These are phyloP conservation scores for Paraleonurus japonicus DNA, from an alignment of 257 asterid species.

Conservation along the genomic window DNA sequence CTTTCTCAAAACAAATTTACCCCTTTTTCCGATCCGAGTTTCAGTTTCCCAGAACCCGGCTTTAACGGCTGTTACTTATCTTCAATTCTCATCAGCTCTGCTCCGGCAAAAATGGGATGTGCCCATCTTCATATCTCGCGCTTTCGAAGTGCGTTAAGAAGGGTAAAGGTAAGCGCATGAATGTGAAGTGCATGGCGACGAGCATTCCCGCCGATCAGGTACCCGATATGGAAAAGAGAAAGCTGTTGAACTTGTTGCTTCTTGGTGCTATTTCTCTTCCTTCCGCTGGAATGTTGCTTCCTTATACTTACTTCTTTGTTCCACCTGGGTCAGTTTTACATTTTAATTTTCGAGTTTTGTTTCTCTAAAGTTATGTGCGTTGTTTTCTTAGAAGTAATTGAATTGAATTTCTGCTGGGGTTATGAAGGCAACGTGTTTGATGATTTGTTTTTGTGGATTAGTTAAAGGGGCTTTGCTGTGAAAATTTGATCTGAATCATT, in stretches of 20 bases:
- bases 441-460: neutral
- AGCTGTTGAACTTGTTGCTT: slow-evolving; percentile 80
- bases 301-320: slow-evolving; percentile 76
- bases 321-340: slow-evolving; percentile 68
- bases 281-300: slow-evolving; percentile 61
- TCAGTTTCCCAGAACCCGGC: neutral
- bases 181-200: slow-evolving; percentile 77
- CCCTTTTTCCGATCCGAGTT: neutral
- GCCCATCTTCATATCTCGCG: slow-evolving; percentile 34
- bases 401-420: neutral
- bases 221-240: slow-evolving; percentile 88
- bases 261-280: slow-evolving; percentile 81
- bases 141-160: slow-evolving; percentile 31
- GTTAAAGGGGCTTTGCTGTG: neutral
- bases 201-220: slow-evolving; percentile 88
- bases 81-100: slow-evolving; percentile 47
- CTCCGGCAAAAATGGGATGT: slow-evolving; percentile 57
- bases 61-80: neutral
- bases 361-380: neutral
- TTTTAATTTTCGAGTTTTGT: neutral
- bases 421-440: neutral
- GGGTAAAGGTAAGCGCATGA: slow-evolving; percentile 38
- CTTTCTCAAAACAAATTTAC: neutral
- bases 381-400: neutral
- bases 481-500: neutral